Evolutionary conservation across 2,329 filamentous ascomycete species (phyloP), one percentile per base, ranked within the genome.

Genomic region (Fusarium succisae): DNA sequence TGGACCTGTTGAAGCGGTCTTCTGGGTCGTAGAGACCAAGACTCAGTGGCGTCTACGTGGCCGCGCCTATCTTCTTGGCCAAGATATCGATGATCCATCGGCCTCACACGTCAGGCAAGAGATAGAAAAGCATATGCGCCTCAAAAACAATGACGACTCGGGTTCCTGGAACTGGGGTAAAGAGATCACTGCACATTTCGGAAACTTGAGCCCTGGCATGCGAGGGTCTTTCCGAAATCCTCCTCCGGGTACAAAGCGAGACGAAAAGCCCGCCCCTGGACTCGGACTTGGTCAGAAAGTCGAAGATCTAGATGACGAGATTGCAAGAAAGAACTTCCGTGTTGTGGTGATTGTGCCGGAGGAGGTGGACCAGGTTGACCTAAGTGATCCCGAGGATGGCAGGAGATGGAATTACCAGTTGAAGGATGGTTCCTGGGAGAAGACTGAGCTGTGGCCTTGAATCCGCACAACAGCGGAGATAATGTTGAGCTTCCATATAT

Each of bases 31-130:
- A 73, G 89, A 92, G 48, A 85, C 87, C 10, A 89, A 86, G 81
- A 92, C 90, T 22, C 96, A 98, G 85, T 98, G 96, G 96, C 90
- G 96, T 67, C 82, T 98, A 39, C 90, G 91, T 54, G 96, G 96
- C 4, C 86, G 85, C 66, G 93, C 92, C 24, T 96, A 91, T 84
- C 84, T 98, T 9, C 85, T 98, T 38, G 93, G 90, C 1, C 86
- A 88, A 55, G 93, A 95, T 76, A 89, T 92, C 66, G 87, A 92
- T 84, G 76, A 79, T 14, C 78, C 78, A 11, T 77, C 76, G 14
- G 79, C 74, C 17, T 70, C 74, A 64, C 88, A 88, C 17, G 88
- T 92, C 51, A 90, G 91, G 82, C 87, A 86, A 57, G 87, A 89
- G 76, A 80, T 96, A 26, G 84, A 84, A 59, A 83, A 83, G 67